A percentile compares a stretch with the other conserved stretches of the same genome.
phyloP scores from a whole-genome alignment of 2,329 filamentous ascomycete species.

The Aspergillus aculeatinus region DNA sequence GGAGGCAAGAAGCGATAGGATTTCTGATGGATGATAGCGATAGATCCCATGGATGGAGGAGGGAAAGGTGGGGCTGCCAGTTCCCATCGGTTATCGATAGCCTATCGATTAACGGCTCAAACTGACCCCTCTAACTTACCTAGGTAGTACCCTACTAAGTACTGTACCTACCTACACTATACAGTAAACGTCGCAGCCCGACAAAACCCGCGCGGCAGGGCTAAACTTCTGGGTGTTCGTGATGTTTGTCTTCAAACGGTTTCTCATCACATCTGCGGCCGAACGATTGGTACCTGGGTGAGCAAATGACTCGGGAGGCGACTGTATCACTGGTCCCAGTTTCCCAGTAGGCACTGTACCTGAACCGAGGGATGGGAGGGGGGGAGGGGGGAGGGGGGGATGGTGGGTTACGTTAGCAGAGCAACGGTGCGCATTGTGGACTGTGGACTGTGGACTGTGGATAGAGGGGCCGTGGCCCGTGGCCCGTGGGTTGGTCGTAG shows the following conservation, averaged over 20 bases:
- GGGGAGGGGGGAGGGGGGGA: too few relatives aligned
- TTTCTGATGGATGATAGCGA: not conserved
- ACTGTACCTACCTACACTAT: not conserved
- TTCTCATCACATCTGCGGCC: conserved; percentile 12
- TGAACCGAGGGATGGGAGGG: conserved; percentile 3
- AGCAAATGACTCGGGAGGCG: too few relatives aligned
- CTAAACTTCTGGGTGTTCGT: not conserved
- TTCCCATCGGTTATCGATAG: conserved; percentile 12
- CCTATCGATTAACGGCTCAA: conserved; percentile 15
- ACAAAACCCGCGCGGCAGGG: not conserved
- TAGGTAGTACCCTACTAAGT: too few relatives aligned
- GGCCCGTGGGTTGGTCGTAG: not conserved
- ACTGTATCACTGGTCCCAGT: too few relatives aligned
- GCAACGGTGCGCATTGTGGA: not conserved
- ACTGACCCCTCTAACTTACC: conserved; percentile 6
- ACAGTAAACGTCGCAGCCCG: not conserved
- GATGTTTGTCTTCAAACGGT: not conserved
- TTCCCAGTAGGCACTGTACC: conserved; percentile 10
- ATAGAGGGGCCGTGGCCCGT: too few relatives aligned
- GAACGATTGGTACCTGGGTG: conserved; percentile 18
- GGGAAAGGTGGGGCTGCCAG: conserved; percentile 1
- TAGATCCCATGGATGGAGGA: conserved; percentile 1
- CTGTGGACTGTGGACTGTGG: too few relatives aligned
- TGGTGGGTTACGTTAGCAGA: not conserved
- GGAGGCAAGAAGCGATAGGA: not conserved